phyloP scores from a whole-genome alignment of 176 grass and related monocot species.

The Oryza meyeriana region DNA sequence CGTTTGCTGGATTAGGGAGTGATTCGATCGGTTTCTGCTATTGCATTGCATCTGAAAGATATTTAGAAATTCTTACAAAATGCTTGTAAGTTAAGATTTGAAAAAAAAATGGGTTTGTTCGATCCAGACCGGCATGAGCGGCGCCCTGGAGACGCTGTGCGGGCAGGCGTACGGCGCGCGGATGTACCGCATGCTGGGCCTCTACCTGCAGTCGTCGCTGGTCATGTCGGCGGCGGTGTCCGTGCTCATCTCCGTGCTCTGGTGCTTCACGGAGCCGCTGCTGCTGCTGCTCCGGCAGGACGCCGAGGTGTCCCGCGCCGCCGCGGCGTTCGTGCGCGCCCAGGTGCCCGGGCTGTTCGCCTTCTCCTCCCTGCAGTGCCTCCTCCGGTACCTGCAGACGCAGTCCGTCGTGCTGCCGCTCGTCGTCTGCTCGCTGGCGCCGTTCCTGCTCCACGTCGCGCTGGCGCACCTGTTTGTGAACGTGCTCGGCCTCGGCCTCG shows the following conservation, averaged over 20 bases:
- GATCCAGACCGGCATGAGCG: slow-evolving; percentile 68
- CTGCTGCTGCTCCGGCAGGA: slow-evolving; percentile 66
- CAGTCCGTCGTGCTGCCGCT: slow-evolving; percentile 63
- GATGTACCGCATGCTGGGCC: slow-evolving; percentile 62
- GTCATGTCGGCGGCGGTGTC: slow-evolving; percentile 48
- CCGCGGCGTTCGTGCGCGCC: slow-evolving; percentile 47
- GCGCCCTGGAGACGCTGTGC: slow-evolving; percentile 86
- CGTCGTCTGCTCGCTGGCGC: slow-evolving; percentile 60
- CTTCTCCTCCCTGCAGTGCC: slow-evolving; percentile 61
- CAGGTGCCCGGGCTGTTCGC: slow-evolving; percentile 70
- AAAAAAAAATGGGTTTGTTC: neutral
- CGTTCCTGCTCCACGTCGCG: slow-evolving; percentile 53
- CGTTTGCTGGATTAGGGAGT: too few relatives aligned
- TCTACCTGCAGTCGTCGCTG: slow-evolving; percentile 79
- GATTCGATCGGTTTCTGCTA: too few relatives aligned
- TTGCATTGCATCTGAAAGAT: too few relatives aligned
- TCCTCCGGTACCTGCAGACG: slow-evolving; percentile 78
- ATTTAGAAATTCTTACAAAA: neutral
- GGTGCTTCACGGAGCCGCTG: slow-evolving; percentile 67
- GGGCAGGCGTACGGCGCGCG: slow-evolving; percentile 75
- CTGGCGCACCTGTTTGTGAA: slow-evolving; percentile 53
- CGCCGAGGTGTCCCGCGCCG: slow-evolving; percentile 50
- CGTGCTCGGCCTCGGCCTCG: slow-evolving; percentile 53
- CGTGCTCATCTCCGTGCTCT: slow-evolving; percentile 53
- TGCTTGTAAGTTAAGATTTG: neutral